Percentiles rank a stretch among this genome's conserved stretches.
Conservation (phyloP, 1,139 yeast species). For the Candida sp. region DNA sequence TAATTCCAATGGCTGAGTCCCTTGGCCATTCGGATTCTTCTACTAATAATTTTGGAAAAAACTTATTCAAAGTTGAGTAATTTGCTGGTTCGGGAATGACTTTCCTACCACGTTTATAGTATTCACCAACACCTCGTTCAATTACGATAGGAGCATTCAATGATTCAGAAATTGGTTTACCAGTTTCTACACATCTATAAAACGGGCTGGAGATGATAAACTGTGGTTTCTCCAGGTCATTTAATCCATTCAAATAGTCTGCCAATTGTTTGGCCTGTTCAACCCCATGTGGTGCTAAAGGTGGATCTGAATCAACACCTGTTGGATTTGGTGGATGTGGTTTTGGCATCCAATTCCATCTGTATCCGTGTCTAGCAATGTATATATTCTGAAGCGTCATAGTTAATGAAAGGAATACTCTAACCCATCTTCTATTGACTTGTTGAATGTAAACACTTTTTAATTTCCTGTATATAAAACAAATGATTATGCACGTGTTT, state of each 20-base stretch:
- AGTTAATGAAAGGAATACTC: not conserved
- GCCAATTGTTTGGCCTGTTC: conserved; percentile 79
- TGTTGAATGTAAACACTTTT: conserved; percentile 1
- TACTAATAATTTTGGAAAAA: conserved; percentile 47
- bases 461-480: not conserved
- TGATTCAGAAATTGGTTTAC: conserved; percentile 59
- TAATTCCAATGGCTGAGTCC: conserved; percentile 42
- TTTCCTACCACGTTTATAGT: conserved; percentile 56
- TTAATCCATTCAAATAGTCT: conserved; percentile 36
- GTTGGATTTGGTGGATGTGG: conserved; percentile 78
- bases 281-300: conserved; percentile 74
- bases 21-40: conserved; percentile 37
- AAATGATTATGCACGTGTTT: too few species aligned
- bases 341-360: conserved; percentile 79
- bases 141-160: conserved; percentile 55
- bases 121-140: conserved; percentile 74
- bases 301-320: conserved; percentile 79
- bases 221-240: conserved; percentile 50
- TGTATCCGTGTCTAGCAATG: conserved; percentile 69
- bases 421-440: too few species aligned
- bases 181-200: conserved; percentile 85
- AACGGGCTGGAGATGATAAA: conserved; percentile 78
- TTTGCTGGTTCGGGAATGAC: conserved; percentile 60
- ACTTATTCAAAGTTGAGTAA: conserved; percentile 40
- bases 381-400: conserved; percentile 48